Evolutionary conservation across 1,284 basidiomycete genomes (phyloP).

Genomic region (Coriolopsis trogii): DNA sequence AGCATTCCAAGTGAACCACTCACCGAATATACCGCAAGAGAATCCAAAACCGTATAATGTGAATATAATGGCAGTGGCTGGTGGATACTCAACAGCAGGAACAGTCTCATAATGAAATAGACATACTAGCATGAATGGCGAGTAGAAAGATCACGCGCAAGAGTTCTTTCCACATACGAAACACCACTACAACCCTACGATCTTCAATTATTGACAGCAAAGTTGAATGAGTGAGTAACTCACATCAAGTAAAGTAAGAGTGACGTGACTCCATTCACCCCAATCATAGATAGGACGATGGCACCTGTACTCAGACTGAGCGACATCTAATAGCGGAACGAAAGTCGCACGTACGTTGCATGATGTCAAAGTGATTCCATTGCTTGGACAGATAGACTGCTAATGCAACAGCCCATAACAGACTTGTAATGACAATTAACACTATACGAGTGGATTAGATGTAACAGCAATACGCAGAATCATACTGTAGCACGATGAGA

Average conservation of each 20-base stretch:
- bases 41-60: slow-evolving; percentile 33
- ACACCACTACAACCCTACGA: slow-evolving; percentile 49
- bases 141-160: slow-evolving; percentile 41
- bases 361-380: slow-evolving; percentile 39
- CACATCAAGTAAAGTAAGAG: slow-evolving; percentile 53
- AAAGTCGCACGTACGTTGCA: slow-evolving; percentile 41
- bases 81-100: too few species aligned
- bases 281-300: slow-evolving; percentile 40
- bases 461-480: too few species aligned
- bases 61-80: slow-evolving; percentile 36
- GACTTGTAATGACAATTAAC: slow-evolving; percentile 40
- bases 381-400: slow-evolving; percentile 43
- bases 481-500: not conserved
- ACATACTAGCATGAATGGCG: slow-evolving; percentile 41
- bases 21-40: slow-evolving; percentile 8
- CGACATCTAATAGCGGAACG: not conserved
- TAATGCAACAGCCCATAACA: slow-evolving; percentile 43
- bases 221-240: slow-evolving; percentile 12
- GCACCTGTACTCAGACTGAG: slow-evolving; percentile 34
- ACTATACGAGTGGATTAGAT: slow-evolving; percentile 35
- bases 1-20: not conserved
- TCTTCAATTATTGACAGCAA: not conserved
- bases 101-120: not conserved
- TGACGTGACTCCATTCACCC: slow-evolving; percentile 41
- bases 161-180: slow-evolving; percentile 47